Percentiles rank a stretch among this genome's conserved stretches.
phyloP scores from a whole-genome alignment of 441 rosid species.

The Eruca vesicaria region DNA sequence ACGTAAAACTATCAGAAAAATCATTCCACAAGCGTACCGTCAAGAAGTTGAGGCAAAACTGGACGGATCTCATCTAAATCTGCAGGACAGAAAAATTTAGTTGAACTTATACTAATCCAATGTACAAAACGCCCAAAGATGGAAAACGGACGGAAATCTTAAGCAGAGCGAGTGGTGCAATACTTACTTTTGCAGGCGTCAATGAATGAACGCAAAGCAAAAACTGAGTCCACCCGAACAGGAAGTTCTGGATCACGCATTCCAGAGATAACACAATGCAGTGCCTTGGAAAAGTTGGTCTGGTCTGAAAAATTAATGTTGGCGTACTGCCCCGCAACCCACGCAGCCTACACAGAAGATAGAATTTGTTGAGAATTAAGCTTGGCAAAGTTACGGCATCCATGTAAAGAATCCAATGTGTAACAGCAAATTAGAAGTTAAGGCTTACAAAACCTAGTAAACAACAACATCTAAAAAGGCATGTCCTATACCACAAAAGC shows the following conservation, averaged over 20 bases:
- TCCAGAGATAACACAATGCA: conserved; percentile 89
- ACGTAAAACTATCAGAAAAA: conserved; percentile 11
- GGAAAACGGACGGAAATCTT: background rate
- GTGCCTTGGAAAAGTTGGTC: conserved; percentile 77
- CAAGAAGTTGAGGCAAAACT: conserved; percentile 93
- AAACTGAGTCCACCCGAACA: conserved; percentile 98
- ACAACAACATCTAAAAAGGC: conserved; percentile 3
- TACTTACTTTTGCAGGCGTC: conserved; percentile 87
- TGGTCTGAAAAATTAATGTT: conserved; percentile 77
- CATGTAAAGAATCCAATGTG: conserved; percentile 7
- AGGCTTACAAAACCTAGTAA: background rate
- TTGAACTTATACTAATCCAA: background rate
- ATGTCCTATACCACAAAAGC: conserved; percentile 10
- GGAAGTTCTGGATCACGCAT: conserved; percentile 96
- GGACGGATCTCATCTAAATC: conserved; percentile 97
- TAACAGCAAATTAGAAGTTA: background rate
- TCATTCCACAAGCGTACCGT: conserved; percentile 47
- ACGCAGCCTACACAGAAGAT: conserved; percentile 76
- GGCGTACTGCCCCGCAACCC: conserved; percentile 99
- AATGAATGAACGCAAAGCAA: conserved; percentile 92
- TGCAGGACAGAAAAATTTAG: conserved; percentile 38
- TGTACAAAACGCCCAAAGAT: background rate
- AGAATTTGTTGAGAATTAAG: conserved; percentile 4
- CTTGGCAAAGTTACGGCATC: background rate
- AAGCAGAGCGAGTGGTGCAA: conserved; percentile 15